phyloP scores from a whole-genome alignment of 2,329 filamentous ascomycete genomes.

The Hawksworthiomyces lignivorus region DNA sequence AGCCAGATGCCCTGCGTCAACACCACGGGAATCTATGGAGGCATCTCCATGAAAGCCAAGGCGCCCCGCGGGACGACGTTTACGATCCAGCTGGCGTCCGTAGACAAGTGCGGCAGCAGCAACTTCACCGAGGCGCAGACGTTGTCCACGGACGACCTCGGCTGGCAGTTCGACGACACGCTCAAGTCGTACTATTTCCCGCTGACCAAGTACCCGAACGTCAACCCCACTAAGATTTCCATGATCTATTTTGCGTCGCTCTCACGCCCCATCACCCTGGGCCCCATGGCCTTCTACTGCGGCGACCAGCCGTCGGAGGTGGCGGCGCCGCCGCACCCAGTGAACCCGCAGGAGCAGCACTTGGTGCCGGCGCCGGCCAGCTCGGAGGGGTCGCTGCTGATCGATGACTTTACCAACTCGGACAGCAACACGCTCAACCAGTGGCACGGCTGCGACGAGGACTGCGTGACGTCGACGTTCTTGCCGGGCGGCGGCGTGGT shows the following conservation, averaged over 20 bases:
- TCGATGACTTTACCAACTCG: conserved; percentile 51
- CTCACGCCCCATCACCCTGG: conserved; percentile 40
- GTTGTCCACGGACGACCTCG: conserved; percentile 40
- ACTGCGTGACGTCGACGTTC: conserved; percentile 41
- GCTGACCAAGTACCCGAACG: conserved; percentile 40
- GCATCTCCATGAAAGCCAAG: conserved; percentile 48
- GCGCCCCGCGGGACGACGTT: conserved; percentile 44
- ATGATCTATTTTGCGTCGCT: conserved; percentile 43
- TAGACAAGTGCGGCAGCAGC: conserved; percentile 33
- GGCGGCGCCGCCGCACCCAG: conserved; percentile 21
- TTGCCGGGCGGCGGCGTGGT: conserved; percentile 34
- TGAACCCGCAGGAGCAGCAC: conserved; percentile 21
- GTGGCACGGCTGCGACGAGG: conserved; percentile 61
- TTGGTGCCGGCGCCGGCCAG: conserved; percentile 43
- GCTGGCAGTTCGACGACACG: conserved; percentile 53
- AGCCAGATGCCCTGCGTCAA: conserved; percentile 48
- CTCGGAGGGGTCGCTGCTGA: conserved; percentile 42
- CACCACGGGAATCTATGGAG: conserved; percentile 41
- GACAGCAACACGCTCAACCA: conserved; percentile 51
- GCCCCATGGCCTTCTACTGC: conserved; percentile 53
- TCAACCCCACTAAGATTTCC: conserved; percentile 45
- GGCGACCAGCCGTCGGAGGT: conserved; percentile 42
- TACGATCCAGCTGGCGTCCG: conserved; percentile 42
- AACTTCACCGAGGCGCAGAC: conserved; percentile 23
- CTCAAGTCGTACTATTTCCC: conserved; percentile 53